Evolutionary conservation across 176 grass and related monocot genomes (phyloP).

Genomic region (Cocos nucifera): DNA sequence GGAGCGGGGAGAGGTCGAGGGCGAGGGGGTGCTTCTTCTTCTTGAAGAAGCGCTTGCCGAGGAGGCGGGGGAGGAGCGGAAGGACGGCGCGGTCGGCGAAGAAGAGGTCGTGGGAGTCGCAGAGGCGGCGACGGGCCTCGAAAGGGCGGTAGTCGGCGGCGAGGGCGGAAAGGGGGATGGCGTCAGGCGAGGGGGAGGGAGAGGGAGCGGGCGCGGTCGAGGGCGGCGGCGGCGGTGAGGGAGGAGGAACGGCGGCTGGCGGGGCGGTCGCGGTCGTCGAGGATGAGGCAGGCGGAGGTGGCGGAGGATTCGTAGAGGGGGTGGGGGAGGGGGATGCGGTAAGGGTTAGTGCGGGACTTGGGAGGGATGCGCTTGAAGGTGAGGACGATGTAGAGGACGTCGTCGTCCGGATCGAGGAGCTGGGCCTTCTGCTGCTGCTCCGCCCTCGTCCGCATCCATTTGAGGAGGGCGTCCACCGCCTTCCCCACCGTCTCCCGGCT

Average conservation of each 20-base stretch:
- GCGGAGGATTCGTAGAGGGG: slow-evolving; percentile 20
- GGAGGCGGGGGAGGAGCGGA: slow-evolving; percentile 64
- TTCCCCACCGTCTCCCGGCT: slow-evolving; percentile 20
- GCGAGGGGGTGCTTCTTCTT: slow-evolving; percentile 58
- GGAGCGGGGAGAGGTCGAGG: slow-evolving; percentile 41
- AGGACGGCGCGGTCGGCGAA: slow-evolving; percentile 70
- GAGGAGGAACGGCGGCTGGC: slow-evolving; percentile 6
- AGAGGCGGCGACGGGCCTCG: slow-evolving; percentile 67
- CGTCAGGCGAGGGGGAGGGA: slow-evolving; percentile 46
- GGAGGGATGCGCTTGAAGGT: slow-evolving; percentile 40
- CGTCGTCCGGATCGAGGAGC: slow-evolving; percentile 51
- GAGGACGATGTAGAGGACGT: slow-evolving; percentile 45
- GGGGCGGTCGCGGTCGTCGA: slow-evolving; percentile 36
- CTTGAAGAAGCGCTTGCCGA: slow-evolving; percentile 66
- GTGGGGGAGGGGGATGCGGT: slow-evolving; percentile 43
- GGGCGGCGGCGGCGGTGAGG: slow-evolving; percentile 17
- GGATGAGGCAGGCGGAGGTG: slow-evolving; percentile 48
- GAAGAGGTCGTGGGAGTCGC: slow-evolving; percentile 72
- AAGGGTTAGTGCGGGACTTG: slow-evolving; percentile 24
- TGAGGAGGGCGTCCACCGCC: slow-evolving; percentile 36
- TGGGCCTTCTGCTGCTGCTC: slow-evolving; percentile 21
- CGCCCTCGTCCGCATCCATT: slow-evolving; percentile 41
- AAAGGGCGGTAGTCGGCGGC: slow-evolving; percentile 62
- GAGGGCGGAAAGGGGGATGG: slow-evolving; percentile 52
- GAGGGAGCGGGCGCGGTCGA: slow-evolving; percentile 39